phyloP scores from a whole-genome alignment of 306 rosid species.

The Rosa chinensis region DNA sequence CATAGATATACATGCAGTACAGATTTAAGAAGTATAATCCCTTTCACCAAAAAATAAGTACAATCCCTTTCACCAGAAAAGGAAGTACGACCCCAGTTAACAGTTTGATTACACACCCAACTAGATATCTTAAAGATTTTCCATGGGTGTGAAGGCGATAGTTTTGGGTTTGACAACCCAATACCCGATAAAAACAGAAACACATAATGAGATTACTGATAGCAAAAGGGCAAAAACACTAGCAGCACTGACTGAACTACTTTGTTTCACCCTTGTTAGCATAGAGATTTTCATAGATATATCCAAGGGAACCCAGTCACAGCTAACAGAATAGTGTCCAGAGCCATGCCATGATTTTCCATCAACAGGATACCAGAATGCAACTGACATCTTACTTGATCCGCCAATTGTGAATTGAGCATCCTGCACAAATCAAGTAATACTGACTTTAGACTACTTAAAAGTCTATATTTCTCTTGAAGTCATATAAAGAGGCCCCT shows the following conservation, averaged over 20 bases:
- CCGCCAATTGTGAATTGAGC: constrained; percentile 79
- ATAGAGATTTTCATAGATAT: constrained; percentile 49
- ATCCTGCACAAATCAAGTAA: constrained; percentile 68
- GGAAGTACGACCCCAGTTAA: constrained; percentile 42
- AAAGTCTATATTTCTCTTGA: neutral
- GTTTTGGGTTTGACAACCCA: constrained; percentile 45
- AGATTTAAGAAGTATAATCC: neutral
- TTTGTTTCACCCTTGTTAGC: constrained; percentile 26
- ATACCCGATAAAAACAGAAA: constrained; percentile 70
- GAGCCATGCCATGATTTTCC: constrained; percentile 88
- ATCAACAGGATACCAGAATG: constrained; percentile 90
- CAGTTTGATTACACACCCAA: constrained; percentile 42
- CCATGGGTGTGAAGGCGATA: constrained; percentile 58
- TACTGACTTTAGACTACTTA: neutral
- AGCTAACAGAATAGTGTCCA: constrained; percentile 79
- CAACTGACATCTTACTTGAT: constrained; percentile 82
- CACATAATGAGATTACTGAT: constrained; percentile 86
- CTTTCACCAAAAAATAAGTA: neutral
- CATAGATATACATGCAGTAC: neutral
- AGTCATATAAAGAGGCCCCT: neutral
- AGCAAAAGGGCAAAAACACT: constrained; percentile 73
- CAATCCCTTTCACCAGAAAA: constrained; percentile 3
- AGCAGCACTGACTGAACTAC: constrained; percentile 60
- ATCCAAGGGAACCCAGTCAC: constrained; percentile 89
- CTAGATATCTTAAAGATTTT: constrained; percentile 54